Conservation (phyloP, 768 basidiomycete genomes). For the Jaapia argillacea region DNA sequence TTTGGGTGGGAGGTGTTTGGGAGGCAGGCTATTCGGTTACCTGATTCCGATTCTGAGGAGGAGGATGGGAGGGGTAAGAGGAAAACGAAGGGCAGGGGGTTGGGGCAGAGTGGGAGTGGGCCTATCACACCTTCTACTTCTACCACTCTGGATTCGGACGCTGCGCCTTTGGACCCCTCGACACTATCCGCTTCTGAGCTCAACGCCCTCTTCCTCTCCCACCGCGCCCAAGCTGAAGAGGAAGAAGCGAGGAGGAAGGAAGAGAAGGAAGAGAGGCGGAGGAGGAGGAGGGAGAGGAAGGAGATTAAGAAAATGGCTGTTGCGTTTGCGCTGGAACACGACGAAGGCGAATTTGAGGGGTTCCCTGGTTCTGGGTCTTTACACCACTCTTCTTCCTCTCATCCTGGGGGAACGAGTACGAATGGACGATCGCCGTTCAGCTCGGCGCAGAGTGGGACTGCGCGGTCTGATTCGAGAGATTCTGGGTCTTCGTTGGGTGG, state of each 20-base stretch:
- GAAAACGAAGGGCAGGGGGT: not conserved
- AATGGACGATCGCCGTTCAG: slow-evolving; percentile 12
- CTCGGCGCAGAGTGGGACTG: slow-evolving; percentile 9
- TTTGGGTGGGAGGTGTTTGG: slow-evolving; percentile 67
- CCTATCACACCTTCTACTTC: slow-evolving; percentile 18
- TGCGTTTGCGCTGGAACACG: slow-evolving; percentile 23
- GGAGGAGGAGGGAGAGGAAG: slow-evolving; percentile 33
- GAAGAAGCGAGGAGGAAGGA: slow-evolving; percentile 23
- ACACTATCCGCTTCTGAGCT: slow-evolving; percentile 28
- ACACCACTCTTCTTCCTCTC: too few relatives aligned
- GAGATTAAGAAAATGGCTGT: slow-evolving; percentile 31
- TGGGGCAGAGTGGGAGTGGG: slow-evolving; percentile 3
- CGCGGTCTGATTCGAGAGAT: slow-evolving; percentile 11
- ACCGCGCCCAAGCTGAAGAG: slow-evolving; percentile 20
- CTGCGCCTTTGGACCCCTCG: slow-evolving; percentile 50
- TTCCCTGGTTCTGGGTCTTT: slow-evolving; percentile 50
- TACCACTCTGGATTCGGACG: slow-evolving; percentile 59
- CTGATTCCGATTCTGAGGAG: slow-evolving; percentile 41
- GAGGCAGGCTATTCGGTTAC: slow-evolving; percentile 47
- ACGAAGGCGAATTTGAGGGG: slow-evolving; percentile 45
- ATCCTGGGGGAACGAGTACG: slow-evolving; percentile 7
- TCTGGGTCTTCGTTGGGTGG: slow-evolving; percentile 17
- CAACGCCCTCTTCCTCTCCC: slow-evolving; percentile 27
- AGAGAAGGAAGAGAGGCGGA: slow-evolving; percentile 38
- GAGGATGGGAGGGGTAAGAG: slow-evolving; percentile 6